phyloP scores from a whole-genome alignment of 2,329 filamentous ascomycete species.

The Calonectria pauciramosa region DNA sequence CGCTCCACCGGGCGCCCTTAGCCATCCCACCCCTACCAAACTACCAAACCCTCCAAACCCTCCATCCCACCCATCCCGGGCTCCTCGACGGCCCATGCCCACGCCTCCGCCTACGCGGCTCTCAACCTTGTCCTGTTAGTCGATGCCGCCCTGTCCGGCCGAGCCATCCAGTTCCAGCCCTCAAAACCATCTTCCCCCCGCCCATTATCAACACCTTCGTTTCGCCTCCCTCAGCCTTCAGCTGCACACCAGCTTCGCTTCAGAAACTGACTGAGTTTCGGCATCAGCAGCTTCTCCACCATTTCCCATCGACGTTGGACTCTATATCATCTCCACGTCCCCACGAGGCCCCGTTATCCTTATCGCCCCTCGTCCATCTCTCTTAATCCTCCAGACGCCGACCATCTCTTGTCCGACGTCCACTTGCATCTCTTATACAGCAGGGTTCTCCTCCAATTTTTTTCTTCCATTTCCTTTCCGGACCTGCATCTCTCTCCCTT shows the following conservation, averaged over 20 bases:
- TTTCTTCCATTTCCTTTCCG: background rate
- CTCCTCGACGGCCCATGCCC: conserved; percentile 44
- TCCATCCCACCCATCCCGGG: conserved; percentile 39
- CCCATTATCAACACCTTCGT: conserved; percentile 32
- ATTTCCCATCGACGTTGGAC: conserved; percentile 15
- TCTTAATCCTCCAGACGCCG: conserved; percentile 5
- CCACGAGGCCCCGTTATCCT: conserved; percentile 11
- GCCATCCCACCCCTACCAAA: conserved; percentile 24
- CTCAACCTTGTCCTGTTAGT: conserved; percentile 47
- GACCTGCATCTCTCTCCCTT: conserved; percentile 23
- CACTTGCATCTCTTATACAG: background rate
- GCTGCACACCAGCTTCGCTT: conserved; percentile 41
- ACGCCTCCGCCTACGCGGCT: conserved; percentile 45
- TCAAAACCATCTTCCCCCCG: conserved; percentile 47
- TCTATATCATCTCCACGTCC: conserved; percentile 12
- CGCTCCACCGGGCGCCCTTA: conserved; percentile 28
- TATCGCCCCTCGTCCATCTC: conserved; percentile 3
- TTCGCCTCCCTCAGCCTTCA: conserved; percentile 32
- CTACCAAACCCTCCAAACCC: conserved; percentile 33
- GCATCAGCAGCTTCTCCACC: conserved; percentile 33
- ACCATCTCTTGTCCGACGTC: background rate
- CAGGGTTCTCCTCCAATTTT: background rate
- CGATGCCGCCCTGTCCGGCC: conserved; percentile 46
- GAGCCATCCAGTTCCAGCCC: conserved; percentile 32
- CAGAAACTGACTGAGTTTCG: conserved; percentile 39